Evolutionary conservation across 2,329 filamentous ascomycete species (phyloP), one percentile per base, ranked within the genome.

Genomic region (Colletotrichum sp.): DNA sequence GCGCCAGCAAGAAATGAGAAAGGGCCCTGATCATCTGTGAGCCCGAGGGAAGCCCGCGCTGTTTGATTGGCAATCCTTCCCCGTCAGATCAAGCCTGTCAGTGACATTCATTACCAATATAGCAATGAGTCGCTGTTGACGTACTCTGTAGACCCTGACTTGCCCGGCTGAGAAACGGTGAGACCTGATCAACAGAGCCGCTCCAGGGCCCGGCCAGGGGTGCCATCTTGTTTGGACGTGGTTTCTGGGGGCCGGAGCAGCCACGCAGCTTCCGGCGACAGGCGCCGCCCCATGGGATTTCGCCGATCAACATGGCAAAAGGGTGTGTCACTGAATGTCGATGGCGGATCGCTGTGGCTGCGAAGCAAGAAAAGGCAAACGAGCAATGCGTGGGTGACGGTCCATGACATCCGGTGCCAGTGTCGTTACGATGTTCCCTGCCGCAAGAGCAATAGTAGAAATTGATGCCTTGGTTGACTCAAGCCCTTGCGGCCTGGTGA

Each of bases 161-260:
- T 72, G 18, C 28, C 70, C 52, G n/a, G 63, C 57, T 71, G 57
- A 16, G 48, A 71, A 71, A 76, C 74, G 74, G 71, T 67, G 55
- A 74, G 72, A 71, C 71, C 74, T 66, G 74, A 75, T 76, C 74
- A 71, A 66, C 74, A 76, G 66, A 75, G 67, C 74, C 72, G 65
- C 71, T 68, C 48, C 64, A 73, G 64, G 64, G 67, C 67, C 57
- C 57, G 36, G 67, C 57, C 67, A 70, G 57, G 69, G 71, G 58
- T 67, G 64, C 48, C 43, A 63, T 73, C 70, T 60, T 63, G 57
- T 75, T 73, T 64, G 43, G 64, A 72, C 34, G 73, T 68, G 63
- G 30, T 63, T 32, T 73, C 38, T 66, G 26, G n/a, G 38, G 67
- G 48, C 67, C 48, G 67, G 28, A 55, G 55, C 72, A 67, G 61